These are phyloP conservation scores for Collybia mongolica DNA, from an alignment of 768 basidiomycete species.

Conservation along the genomic window DNA sequence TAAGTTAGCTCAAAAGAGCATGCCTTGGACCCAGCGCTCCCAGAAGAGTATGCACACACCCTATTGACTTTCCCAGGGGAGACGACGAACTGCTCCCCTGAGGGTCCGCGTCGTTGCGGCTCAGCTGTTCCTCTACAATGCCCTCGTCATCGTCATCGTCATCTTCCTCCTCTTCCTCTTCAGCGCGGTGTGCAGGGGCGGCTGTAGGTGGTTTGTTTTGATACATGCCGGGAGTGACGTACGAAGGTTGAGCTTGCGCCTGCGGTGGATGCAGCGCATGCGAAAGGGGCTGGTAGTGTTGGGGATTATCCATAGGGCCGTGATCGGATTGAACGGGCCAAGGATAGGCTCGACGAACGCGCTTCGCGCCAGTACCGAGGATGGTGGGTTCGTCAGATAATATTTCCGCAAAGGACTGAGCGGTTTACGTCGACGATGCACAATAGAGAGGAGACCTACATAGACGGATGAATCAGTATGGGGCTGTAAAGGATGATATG, in stretches of 20 bases:
- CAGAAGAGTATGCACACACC: conserved; percentile 18
- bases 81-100: conserved; percentile 38
- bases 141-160: conserved; percentile 78
- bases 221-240: conserved; percentile 23
- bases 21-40: conserved; percentile 1
- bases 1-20: conserved; percentile 8
- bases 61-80: conserved; percentile 30
- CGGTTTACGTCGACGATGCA: too few relatives aligned
- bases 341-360: neutral
- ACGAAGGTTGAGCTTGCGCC: conserved; percentile 22
- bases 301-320: conserved; percentile 62
- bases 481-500: neutral
- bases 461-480: conserved; percentile 1
- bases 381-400: neutral
- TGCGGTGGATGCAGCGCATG: conserved; percentile 69
- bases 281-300: conserved; percentile 79
- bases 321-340: neutral
- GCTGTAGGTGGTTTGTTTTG: conserved; percentile 16
- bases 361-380: neutral
- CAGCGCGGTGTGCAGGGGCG: conserved; percentile 24
- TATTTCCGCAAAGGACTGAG: too few relatives aligned
- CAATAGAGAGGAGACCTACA: neutral
- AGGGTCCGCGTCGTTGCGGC: conserved; percentile 40
- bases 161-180: conserved; percentile 56
- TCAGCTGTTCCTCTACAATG: conserved; percentile 67